Evolutionary conservation across 305 asterid species (phyloP).

Genomic region (Withania somnifera): DNA sequence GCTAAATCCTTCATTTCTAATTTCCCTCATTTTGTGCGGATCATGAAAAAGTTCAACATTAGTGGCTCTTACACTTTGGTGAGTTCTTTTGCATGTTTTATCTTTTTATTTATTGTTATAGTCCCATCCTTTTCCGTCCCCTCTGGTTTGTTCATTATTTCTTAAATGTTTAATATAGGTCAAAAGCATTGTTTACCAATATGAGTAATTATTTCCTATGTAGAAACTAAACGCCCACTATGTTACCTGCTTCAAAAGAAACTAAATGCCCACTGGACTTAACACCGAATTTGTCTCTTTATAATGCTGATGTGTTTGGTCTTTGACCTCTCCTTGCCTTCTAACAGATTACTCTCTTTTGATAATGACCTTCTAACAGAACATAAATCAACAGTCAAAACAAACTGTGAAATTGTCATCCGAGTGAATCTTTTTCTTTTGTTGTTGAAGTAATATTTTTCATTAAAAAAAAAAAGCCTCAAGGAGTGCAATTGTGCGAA

Average conservation of each 20-base stretch:
- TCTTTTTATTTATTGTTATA: neutral
- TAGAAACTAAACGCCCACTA: neutral
- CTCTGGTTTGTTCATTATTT: neutral
- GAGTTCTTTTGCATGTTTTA: slow-evolving; percentile 18
- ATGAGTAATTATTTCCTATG: neutral
- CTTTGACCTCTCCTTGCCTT: neutral
- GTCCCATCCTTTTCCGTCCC: neutral
- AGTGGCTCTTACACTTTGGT: slow-evolving; percentile 91
- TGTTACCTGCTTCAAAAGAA: too few species aligned
- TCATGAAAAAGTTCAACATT: slow-evolving; percentile 85
- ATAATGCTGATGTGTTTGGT: neutral
- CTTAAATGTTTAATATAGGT: neutral
- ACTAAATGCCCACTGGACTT: neutral
- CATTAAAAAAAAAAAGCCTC: neutral
- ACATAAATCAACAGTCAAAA: neutral
- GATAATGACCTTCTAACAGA: neutral
- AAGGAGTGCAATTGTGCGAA: neutral
- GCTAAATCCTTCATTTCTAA: slow-evolving; percentile 63
- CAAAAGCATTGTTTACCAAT: neutral
- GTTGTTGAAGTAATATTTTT: neutral
- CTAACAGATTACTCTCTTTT: neutral
- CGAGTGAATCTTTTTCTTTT: neutral
- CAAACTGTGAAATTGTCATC: neutral
- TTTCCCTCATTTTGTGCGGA: slow-evolving; percentile 76
- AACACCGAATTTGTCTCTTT: neutral